Percentiles rank a stretch among this genome's conserved stretches.
Evolutionary conservation across 768 basidiomycete genomes (phyloP).

Genomic region (Boletus tomentosulus): DNA sequence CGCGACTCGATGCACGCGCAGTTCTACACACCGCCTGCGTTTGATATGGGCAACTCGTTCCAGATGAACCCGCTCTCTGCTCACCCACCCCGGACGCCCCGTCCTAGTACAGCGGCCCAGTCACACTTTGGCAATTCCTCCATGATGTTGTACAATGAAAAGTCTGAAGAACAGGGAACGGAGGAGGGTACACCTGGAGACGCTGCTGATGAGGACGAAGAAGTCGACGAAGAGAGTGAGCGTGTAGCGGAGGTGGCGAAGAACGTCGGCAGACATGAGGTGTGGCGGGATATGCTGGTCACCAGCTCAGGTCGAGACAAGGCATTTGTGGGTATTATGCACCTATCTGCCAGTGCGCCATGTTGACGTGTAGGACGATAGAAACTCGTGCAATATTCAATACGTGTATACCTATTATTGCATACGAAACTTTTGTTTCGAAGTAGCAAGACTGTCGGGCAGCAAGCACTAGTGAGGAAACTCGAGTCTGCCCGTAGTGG

Average conservation of each 20-base stretch:
- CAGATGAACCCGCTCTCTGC: conserved; percentile 79
- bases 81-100: conserved; percentile 76
- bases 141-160: conserved; percentile 39
- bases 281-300: conserved; percentile 77
- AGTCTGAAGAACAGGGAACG: conserved; percentile 34
- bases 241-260: conserved; percentile 40
- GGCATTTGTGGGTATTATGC: conserved; percentile 59
- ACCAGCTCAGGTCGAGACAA: conserved; percentile 82
- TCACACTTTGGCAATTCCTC: conserved; percentile 22
- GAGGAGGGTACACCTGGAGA: conserved; percentile 16
- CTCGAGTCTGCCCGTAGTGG: conserved; percentile 52
- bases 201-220: conserved; percentile 33
- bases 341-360: neutral
- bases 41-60: conserved; percentile 59
- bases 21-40: conserved; percentile 52
- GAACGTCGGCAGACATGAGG: conserved; percentile 56
- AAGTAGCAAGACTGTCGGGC: conserved; percentile 43
- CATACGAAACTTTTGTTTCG: conserved; percentile 56
- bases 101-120: conserved; percentile 28
- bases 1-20: conserved; percentile 39
- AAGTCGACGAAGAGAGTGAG: conserved; percentile 49
- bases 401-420: conserved; percentile 69
- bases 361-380: conserved; percentile 26
- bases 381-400: conserved; percentile 87
- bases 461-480: conserved; percentile 52